Evolutionary conservation across 208 protist species (phyloP), one percentile per base, ranked within the genome.

Genomic region (Wallacemonas sp.): DNA sequence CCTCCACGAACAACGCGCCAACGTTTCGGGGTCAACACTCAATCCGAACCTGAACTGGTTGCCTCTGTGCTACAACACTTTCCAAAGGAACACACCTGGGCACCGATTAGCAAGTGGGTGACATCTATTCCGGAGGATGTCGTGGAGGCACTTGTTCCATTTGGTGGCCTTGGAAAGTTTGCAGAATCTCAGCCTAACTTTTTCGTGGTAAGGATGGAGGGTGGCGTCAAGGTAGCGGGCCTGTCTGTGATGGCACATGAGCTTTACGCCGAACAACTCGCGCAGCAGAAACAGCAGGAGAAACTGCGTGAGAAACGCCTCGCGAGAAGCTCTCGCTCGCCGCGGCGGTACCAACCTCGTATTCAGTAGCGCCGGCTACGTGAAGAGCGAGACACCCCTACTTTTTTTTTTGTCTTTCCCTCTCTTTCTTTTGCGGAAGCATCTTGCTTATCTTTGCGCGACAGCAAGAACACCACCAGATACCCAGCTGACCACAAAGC

Each of bases 201-300:
- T 62, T 93, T 93, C 66, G 80, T 85, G 45, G 70, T 86, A 17
- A 68, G 80, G 4, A 80, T 75, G 34, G 80, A 93, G 44, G 89
- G 89, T 24, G 82, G 76, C 30, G 68, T 82, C 0, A 71, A 78
- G 6, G 66, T 93, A 36, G 72, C 82, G 2, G 82, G 82, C 2
- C 74, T 93, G 31, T 84, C 82, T 17, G 73, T 77, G 2, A 84
- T 90, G 77, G 82, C 72, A 1, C 55, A 61, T 1, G 66, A 77
- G n/a, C 51, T 93, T 47, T 77, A 42, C 26, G 42, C 14, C 14
- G 70, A 88, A 53, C 67, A 77, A 14, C 62, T 59, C 26, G 69
- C 31, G 12, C 78, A 85, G 33, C 68, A 80, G 41, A 79, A 82
- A 49, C 74, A 66, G 21, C 71, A 72, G 41, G 65, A 73, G 24